Evolutionary conservation across 495 filamentous ascomycete species (phyloP).

Genomic region (Niebla homalea): DNA sequence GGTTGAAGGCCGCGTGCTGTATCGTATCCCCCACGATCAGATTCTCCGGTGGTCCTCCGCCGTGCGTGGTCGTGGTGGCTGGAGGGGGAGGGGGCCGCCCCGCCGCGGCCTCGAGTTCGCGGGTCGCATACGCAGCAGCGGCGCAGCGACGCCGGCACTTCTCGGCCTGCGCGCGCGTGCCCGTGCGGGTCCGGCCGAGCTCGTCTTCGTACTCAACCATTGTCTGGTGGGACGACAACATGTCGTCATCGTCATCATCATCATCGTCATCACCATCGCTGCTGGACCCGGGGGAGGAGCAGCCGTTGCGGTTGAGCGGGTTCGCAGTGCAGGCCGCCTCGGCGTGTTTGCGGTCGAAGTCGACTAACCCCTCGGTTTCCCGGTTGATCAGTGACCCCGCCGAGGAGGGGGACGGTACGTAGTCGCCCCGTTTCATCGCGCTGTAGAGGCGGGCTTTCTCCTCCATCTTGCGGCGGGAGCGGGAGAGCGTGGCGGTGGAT

Average conservation of each 20-base stretch:
- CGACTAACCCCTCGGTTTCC: slow-evolving; percentile 47
- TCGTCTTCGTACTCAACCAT: slow-evolving; percentile 78
- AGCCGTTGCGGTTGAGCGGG: slow-evolving; percentile 23
- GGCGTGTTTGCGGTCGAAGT: slow-evolving; percentile 93
- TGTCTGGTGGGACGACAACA: too few species aligned
- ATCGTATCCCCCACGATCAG: slow-evolving; percentile 75
- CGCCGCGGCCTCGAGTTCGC: slow-evolving; percentile 34
- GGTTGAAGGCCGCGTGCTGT: slow-evolving; percentile 67
- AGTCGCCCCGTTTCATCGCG: slow-evolving; percentile 66
- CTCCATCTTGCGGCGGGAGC: slow-evolving; percentile 66
- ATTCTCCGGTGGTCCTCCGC: slow-evolving; percentile 43
- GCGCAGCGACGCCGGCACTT: slow-evolving; percentile 34
- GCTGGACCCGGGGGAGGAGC: slow-evolving; percentile 31
- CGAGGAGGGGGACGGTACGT: slow-evolving; percentile 28
- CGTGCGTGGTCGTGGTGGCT: too few species aligned
- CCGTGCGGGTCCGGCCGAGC: slow-evolving; percentile 63
- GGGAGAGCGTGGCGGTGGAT: slow-evolving; percentile 34
- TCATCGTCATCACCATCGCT: slow-evolving; percentile 24
- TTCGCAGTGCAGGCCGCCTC: slow-evolving; percentile 35
- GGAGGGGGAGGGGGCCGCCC: slow-evolving; percentile 48
- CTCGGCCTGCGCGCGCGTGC: slow-evolving; percentile 49
- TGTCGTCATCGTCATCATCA: slow-evolving; percentile 34
- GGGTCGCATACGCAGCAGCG: slow-evolving; percentile 9
- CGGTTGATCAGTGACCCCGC: slow-evolving; percentile 13
- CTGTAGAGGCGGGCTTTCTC: slow-evolving; percentile 77